Percentiles rank a stretch among this genome's conserved stretches.
Evolutionary conservation across 441 rosid genomes (phyloP).

Genomic region (Eutrema salsugineum): DNA sequence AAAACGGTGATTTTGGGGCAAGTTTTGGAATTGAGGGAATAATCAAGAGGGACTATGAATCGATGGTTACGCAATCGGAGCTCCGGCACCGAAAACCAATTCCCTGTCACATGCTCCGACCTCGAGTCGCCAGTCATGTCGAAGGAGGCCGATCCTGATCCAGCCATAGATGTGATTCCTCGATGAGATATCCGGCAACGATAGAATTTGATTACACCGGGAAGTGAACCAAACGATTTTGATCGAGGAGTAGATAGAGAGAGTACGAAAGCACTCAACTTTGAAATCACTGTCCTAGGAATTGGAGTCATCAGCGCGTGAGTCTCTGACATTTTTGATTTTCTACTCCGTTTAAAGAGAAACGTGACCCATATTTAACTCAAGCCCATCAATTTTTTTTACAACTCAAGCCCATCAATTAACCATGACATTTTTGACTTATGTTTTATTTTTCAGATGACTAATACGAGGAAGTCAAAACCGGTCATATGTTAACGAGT

Average conservation of each 20-base stretch:
- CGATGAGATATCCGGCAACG: slow-evolving; percentile 27
- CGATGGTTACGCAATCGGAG: slow-evolving; percentile 84
- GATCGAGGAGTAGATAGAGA: slow-evolving; percentile 19
- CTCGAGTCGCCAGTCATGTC: slow-evolving; percentile 14
- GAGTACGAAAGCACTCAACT: slow-evolving; percentile 33
- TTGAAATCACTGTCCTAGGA: slow-evolving; percentile 24
- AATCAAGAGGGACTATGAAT: slow-evolving; percentile 76
- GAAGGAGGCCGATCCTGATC: slow-evolving; percentile 7
- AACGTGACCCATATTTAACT: too few relatives aligned
- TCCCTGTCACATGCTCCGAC: slow-evolving; percentile 52
- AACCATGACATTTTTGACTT: too few relatives aligned
- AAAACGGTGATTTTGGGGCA: slow-evolving; percentile 64
- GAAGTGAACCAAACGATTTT: slow-evolving; percentile 7
- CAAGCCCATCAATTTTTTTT: too few relatives aligned
- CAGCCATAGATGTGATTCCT: slow-evolving; percentile 41
- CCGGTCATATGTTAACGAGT: slow-evolving; percentile 23
- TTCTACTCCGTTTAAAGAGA: too few relatives aligned
- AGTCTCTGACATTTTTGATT: slow-evolving; percentile 19
- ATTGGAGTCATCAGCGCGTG: slow-evolving; percentile 27
- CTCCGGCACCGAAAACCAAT: slow-evolving; percentile 80
- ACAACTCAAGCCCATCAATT: too few relatives aligned
- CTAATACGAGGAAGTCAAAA: slow-evolving; percentile 19
- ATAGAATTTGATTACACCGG: slow-evolving; percentile 6
- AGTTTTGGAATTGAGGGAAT: slow-evolving; percentile 33
- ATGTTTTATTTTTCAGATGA: not conserved